phyloP scores from a whole-genome alignment of 2,329 filamentous ascomycete genomes.

The Fusarium napiforme region DNA sequence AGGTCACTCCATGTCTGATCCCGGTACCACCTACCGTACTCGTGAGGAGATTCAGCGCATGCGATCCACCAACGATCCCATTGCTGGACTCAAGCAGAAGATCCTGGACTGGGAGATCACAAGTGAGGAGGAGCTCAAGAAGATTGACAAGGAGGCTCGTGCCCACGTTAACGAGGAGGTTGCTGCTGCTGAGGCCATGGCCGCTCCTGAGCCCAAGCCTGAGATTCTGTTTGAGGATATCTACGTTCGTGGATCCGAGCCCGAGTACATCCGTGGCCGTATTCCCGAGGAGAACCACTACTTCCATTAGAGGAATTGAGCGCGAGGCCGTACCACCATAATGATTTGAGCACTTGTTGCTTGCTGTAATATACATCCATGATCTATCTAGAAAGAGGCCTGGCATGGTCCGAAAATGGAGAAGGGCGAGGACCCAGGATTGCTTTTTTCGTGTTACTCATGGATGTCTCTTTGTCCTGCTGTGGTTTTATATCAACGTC shows the following conservation, averaged over 20 bases:
- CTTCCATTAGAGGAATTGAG: conserved; percentile 35
- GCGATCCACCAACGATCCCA: conserved; percentile 98
- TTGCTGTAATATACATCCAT: conserved; percentile 49
- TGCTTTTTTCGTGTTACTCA: conserved; percentile 38
- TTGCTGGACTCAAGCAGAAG: conserved; percentile 97
- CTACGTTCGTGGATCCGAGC: conserved; percentile 42
- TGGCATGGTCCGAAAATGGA: conserved; percentile 41
- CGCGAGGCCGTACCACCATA: conserved; percentile 40
- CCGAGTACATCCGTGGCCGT: conserved; percentile 45
- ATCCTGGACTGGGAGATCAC: conserved; percentile 94
- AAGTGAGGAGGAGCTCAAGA: conserved; percentile 95
- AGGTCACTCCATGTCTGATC: conserved; percentile 99
- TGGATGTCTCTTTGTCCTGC: conserved; percentile 30
- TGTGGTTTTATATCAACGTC: conserved; percentile 6
- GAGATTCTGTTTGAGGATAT: conserved; percentile 84
- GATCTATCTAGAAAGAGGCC: conserved; percentile 45
- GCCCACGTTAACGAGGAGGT: conserved; percentile 89
- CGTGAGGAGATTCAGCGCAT: conserved; percentile 99
- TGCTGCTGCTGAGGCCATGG: conserved; percentile 88
- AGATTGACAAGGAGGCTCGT: conserved; percentile 92
- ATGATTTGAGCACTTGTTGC: conserved; percentile 48
- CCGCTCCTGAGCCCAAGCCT: conserved; percentile 77
- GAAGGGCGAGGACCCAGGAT: conserved; percentile 37
- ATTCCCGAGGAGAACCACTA: conserved; percentile 40
- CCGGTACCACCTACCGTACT: conserved; percentile 98